Conservation (phyloP, 345 rosid species). For the Rubroshorea leprosula region DNA sequence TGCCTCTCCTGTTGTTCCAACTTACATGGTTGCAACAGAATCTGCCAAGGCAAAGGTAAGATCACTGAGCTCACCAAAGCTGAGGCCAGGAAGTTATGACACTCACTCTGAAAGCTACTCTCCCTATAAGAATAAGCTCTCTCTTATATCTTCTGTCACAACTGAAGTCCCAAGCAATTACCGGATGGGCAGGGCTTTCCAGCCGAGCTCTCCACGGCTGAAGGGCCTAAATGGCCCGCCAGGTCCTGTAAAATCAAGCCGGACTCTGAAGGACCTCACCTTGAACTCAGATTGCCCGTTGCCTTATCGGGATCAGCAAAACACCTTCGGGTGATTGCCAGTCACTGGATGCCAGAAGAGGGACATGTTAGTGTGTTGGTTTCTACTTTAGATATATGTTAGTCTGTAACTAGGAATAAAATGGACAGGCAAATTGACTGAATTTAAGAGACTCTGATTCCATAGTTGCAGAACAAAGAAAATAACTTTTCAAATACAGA, state of each 20-base stretch:
- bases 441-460: no score
- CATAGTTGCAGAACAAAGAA: no score
- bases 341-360: no score
- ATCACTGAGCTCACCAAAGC: slow-evolving; percentile 67
- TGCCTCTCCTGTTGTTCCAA: slow-evolving; percentile 41
- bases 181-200: slow-evolving; percentile 37
- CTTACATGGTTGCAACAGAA: slow-evolving; percentile 90
- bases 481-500: no score
- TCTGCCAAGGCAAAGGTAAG: slow-evolving; percentile 84
- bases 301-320: no score
- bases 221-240: slow-evolving; percentile 48
- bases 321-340: no score
- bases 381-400: no score
- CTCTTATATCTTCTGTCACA: slow-evolving; percentile 32
- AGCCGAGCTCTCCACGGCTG: slow-evolving; percentile 77
- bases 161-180: slow-evolving; percentile 41
- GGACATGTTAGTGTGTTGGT: no score
- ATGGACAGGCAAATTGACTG: no score
- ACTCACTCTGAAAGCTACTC: slow-evolving; percentile 76
- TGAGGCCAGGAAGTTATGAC: slow-evolving; percentile 56
- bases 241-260: slow-evolving; percentile 47
- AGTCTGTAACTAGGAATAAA: no score
- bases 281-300: slow-evolving; percentile 49
- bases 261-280: slow-evolving; percentile 43
- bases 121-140: slow-evolving; percentile 59